Percentiles rank a stretch among this genome's conserved stretches.
Conservation (phyloP, 2,329 filamentous ascomycete species). For the Venturia aucupariae region DNA sequence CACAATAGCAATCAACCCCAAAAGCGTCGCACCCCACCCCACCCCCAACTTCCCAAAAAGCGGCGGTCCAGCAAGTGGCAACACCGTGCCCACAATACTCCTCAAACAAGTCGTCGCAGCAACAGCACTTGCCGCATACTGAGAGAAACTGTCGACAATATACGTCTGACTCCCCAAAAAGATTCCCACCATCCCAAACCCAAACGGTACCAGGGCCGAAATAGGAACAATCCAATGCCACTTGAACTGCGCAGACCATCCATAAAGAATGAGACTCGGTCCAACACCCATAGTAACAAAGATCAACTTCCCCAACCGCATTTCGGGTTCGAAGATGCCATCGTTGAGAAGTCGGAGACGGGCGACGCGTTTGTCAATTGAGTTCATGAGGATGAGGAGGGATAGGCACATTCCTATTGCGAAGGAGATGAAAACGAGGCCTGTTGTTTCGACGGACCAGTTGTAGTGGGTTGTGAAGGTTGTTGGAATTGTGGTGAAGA, state of each 20-base stretch:
- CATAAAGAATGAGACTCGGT: conserved; percentile 23
- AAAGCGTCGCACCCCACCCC: conserved; percentile 14
- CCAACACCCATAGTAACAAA: conserved; percentile 16
- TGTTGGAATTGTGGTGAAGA: conserved; percentile 20
- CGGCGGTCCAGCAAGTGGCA: conserved; percentile 14
- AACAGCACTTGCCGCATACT: conserved; percentile 15
- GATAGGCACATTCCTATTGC: conserved; percentile 19
- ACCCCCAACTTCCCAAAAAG: conserved; percentile 9
- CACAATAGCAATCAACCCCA: conserved; percentile 12
- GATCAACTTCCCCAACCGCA: conserved; percentile 11
- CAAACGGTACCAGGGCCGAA: conserved; percentile 9
- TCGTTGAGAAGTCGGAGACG: conserved; percentile 17
- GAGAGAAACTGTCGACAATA: conserved; percentile 12
- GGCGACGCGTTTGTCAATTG: conserved; percentile 18
- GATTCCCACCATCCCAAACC: conserved; percentile 14
- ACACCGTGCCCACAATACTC: conserved; percentile 10
- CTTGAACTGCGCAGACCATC: conserved; percentile 21
- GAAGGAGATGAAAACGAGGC: conserved; percentile 19
- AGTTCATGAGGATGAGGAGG: conserved; percentile 18
- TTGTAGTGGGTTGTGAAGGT: conserved; percentile 19
- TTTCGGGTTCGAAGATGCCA: conserved; percentile 21
- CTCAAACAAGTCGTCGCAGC: conserved; percentile 3
- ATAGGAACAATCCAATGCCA: conserved; percentile 22
- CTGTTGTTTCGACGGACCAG: conserved; percentile 15
- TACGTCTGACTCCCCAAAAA: conserved; percentile 14